A percentile compares a stretch with the other conserved stretches of the same genome.
Conservation (phyloP, 345 rosid genomes). For the Eucalyptus erythrocorys region DNA sequence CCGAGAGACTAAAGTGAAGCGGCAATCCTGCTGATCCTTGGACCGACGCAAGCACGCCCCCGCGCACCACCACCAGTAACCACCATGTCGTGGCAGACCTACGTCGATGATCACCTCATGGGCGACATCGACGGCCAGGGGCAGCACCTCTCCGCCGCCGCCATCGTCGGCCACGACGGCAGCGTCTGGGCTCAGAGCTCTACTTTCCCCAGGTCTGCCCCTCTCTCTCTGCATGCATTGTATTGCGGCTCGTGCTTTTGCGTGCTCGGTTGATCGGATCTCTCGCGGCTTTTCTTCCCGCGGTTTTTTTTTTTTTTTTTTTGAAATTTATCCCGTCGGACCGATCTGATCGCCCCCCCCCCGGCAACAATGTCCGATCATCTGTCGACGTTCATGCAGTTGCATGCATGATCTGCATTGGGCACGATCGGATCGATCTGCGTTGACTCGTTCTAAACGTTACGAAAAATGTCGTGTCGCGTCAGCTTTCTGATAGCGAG, state of each 20-base stretch:
- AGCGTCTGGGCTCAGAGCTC: constrained; percentile 87
- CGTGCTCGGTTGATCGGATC: background rate
- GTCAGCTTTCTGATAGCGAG: background rate
- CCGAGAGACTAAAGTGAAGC: background rate
- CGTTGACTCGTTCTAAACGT: background rate
- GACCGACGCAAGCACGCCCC: background rate
- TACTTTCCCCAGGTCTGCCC: constrained; percentile 44
- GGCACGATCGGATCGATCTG: background rate
- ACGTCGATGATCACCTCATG: constrained; percentile 86
- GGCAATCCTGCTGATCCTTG: background rate
- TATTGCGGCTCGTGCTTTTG: background rate
- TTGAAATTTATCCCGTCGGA: background rate
- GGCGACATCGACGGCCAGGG: constrained; percentile 63
- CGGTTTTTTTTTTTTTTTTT: background rate
- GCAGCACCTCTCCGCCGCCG: constrained; percentile 55
- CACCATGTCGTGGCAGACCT: constrained; percentile 89
- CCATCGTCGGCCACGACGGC: constrained; percentile 75
- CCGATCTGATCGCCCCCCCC: background rate
- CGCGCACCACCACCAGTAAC: background rate
- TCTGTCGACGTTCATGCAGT: background rate
- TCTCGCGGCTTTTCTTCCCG: background rate
- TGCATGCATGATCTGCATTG: background rate
- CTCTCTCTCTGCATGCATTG: background rate
- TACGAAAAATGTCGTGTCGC: background rate
- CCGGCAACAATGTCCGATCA: background rate